Percentiles rank a stretch among this genome's conserved stretches.
phyloP scores from a whole-genome alignment of 2,329 filamentous ascomycete species.

The Epichloe aotearoae region DNA sequence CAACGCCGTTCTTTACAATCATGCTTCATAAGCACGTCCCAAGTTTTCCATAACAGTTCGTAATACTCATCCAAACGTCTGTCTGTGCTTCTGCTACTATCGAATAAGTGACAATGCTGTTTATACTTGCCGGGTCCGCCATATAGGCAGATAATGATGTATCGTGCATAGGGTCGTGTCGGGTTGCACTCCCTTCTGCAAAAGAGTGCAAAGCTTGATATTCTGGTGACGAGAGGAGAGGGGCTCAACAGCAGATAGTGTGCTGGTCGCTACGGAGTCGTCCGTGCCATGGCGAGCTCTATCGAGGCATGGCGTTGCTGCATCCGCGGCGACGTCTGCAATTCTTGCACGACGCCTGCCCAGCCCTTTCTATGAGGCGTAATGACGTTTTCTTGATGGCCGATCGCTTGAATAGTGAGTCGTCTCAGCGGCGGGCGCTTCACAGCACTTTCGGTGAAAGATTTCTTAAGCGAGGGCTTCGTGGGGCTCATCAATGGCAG shows the following conservation, averaged over 20 bases:
- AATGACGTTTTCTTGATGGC: constrained; percentile 35
- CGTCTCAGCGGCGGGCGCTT: constrained; percentile 36
- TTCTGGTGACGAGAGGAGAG: background rate
- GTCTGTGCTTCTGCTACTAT: background rate
- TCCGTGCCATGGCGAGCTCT: constrained; percentile 38
- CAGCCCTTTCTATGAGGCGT: constrained; percentile 40
- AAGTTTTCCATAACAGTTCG: constrained; percentile 1
- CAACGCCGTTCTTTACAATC: constrained; percentile 11
- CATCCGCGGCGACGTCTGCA: constrained; percentile 47
- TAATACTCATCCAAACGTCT: background rate
- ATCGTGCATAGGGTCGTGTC: background rate
- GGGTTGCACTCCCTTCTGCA: background rate
- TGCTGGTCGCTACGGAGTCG: constrained; percentile 8
- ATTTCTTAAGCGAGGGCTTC: constrained; percentile 24
- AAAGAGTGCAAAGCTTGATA: background rate
- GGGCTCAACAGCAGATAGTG: background rate
- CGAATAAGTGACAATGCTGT: constrained; percentile 1
- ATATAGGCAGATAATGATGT: background rate
- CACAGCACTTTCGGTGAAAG: constrained; percentile 29
- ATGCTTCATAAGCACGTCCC: constrained; percentile 11
- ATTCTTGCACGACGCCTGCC: constrained; percentile 49
- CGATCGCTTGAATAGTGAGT: constrained; percentile 40
- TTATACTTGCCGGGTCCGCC: constrained; percentile 1
- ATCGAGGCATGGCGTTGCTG: constrained; percentile 50
- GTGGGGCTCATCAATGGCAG: constrained; percentile 16